Evolutionary conservation across 202 grass and related monocot genomes (phyloP), one percentile per base, ranked within the genome.

Genomic region (Digitaria exilis): DNA sequence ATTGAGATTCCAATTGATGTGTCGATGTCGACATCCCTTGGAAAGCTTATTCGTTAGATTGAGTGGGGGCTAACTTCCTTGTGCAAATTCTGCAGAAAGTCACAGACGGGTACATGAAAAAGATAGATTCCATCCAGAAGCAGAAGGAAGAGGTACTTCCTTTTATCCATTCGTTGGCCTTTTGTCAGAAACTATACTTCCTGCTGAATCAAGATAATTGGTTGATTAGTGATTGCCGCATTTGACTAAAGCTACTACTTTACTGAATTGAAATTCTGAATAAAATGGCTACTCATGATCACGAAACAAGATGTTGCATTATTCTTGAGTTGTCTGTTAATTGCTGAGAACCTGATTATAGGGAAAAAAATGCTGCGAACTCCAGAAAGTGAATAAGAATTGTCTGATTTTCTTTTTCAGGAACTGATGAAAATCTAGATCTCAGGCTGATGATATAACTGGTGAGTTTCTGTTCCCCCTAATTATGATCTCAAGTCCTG

Each of bases 71-170:
- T 78, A 52, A 84, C 26, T 54, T 84, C 19, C 63, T 32, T 85
- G 13, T 90, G 49, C 42, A 65, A 21, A 75, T 90, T 91, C 9
- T 90, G 81, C 85, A 98, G 96, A 98, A 96, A 90, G 64, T 98
- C 77, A 98, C 93, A 16, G 96, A 98, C 37, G 80, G 89, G 70
- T 98, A 96, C 85, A 94, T 98, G 86, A 98, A 96, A 89, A 98
- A 90, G 89, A 82, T 96, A 75, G 96, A 98, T n/a, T 34, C 91
- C 60, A 65, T 94, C 83, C 93, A 90, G 80, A 98, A 91, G 79
- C 89, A 92, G 29, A 98, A 98, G 70, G 96, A 96, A 87, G 89
- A 98, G 93, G 96, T 98, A 95, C 22, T 3, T 3, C 12, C 51
- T 41, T 68, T 2, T 3, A 82, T 57, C 45, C 69, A 31, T 71